These are phyloP conservation scores for Monascus purpureus DNA, from an alignment of 495 filamentous ascomycete genomes.

Conservation along the genomic window DNA sequence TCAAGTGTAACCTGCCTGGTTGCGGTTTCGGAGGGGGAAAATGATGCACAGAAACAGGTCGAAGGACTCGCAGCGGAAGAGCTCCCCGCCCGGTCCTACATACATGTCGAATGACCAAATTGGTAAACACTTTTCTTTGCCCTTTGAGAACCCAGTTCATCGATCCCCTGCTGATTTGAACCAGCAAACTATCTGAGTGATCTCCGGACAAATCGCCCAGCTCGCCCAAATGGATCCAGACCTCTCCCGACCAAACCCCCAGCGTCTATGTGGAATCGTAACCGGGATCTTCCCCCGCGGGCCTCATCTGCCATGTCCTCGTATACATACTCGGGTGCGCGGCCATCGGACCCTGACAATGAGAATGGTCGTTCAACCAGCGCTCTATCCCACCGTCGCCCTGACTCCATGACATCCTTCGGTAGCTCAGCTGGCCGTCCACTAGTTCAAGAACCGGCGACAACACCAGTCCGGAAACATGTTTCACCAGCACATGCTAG, in stretches of 20 bases:
- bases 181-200: slow-evolving; percentile 65
- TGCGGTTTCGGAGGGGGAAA: neutral
- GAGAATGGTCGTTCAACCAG: slow-evolving; percentile 32
- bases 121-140: slow-evolving; percentile 38
- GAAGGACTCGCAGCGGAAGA: slow-evolving; percentile 40
- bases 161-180: slow-evolving; percentile 1
- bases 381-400: slow-evolving; percentile 36
- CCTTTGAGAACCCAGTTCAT: slow-evolving; percentile 1
- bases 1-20: neutral
- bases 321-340: slow-evolving; percentile 10
- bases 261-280: slow-evolving; percentile 22
- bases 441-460: slow-evolving; percentile 28
- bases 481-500: slow-evolving; percentile 28
- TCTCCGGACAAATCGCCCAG: slow-evolving; percentile 63
- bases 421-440: slow-evolving; percentile 25
- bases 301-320: slow-evolving; percentile 34
- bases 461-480: slow-evolving; percentile 22
- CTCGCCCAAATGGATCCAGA: slow-evolving; percentile 64
- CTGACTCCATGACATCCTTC: slow-evolving; percentile 19
- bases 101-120: slow-evolving; percentile 85
- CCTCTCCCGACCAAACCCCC: slow-evolving; percentile 44
- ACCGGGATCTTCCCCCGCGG: slow-evolving; percentile 25
- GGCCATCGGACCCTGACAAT: slow-evolving; percentile 6
- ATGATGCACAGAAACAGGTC: slow-evolving; percentile 26
- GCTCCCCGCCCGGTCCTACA: slow-evolving; percentile 55